Evolutionary conservation across 768 basidiomycete genomes (phyloP).

Genomic region (Russula lepida): DNA sequence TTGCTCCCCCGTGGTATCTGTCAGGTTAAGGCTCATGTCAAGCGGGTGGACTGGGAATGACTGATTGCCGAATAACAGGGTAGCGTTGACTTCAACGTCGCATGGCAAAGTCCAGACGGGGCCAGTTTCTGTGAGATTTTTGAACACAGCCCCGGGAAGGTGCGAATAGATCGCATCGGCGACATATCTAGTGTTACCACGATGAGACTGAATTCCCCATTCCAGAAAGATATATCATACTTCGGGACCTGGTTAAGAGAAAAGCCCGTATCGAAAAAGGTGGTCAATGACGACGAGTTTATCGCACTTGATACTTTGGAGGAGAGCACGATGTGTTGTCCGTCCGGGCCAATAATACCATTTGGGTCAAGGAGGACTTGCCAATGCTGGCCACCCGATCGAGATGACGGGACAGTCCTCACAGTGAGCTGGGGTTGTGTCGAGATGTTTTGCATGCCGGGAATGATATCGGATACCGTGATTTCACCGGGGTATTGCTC

Average conservation of each 20-base stretch:
- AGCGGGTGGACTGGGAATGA: constrained; percentile 58
- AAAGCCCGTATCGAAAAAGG: constrained; percentile 64
- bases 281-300: constrained; percentile 42
- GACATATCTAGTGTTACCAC: constrained; percentile 32
- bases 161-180: constrained; percentile 54
- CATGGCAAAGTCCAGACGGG: constrained; percentile 58
- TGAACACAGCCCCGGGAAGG: constrained; percentile 45
- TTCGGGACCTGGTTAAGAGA: constrained; percentile 53
- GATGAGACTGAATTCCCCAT: constrained; percentile 14
- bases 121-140: constrained; percentile 34
- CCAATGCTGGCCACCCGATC: constrained; percentile 50
- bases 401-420: constrained; percentile 28
- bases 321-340: constrained; percentile 37
- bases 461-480: constrained; percentile 50
- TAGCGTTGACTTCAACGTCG: constrained; percentile 50
- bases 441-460: constrained; percentile 41
- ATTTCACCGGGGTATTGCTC: constrained; percentile 50
- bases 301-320: constrained; percentile 38
- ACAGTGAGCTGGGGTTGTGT: constrained; percentile 46
- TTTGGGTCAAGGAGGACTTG: constrained; percentile 53
- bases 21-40: constrained; percentile 37
- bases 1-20: constrained; percentile 22
- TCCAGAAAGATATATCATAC: constrained; percentile 26
- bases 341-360: constrained; percentile 56
- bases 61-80: constrained; percentile 52